A percentile compares a stretch with the other conserved stretches of the same genome.
Evolutionary conservation across 2,329 filamentous ascomycete species (phyloP).

Genomic region (Xylaria hypoxylon): DNA sequence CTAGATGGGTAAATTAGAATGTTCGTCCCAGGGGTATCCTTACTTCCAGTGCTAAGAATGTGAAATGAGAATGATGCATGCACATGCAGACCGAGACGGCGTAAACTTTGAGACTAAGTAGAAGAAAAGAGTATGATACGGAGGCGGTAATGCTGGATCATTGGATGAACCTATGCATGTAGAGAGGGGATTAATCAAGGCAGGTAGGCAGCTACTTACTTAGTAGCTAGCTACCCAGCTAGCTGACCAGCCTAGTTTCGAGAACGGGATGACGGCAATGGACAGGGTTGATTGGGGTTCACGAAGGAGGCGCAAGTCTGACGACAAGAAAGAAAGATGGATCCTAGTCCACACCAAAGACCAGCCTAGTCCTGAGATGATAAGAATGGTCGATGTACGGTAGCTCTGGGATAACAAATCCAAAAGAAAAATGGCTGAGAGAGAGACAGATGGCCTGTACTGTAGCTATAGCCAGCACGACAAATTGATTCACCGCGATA

Average conservation of each 20-base stretch:
- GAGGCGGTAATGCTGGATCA: constrained; percentile 8
- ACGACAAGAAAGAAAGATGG: constrained; percentile 36
- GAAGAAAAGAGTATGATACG: constrained; percentile 5
- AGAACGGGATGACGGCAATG: constrained; percentile 32
- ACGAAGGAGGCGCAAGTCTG: constrained; percentile 34
- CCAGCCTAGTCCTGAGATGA: constrained; percentile 16
- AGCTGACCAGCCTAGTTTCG: constrained; percentile 24
- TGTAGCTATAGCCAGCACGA: no score
- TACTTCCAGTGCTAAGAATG: not conserved
- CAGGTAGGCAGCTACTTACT: constrained; percentile 17
- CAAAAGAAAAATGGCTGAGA: not conserved
- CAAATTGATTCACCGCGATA: not conserved
- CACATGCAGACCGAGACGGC: not conserved
- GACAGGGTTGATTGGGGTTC: constrained; percentile 12
- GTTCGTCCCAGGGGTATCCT: not conserved
- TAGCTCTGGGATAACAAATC: constrained; percentile 23
- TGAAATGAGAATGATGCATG: constrained; percentile 21
- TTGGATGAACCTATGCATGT: constrained; percentile 14
- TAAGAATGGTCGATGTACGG: not conserved
- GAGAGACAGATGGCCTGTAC: not conserved
- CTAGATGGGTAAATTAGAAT: constrained; percentile 43
- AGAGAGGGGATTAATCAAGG: constrained; percentile 11
- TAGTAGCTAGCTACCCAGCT: constrained; percentile 7
- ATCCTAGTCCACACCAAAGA: constrained; percentile 27
- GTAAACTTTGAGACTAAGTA: constrained; percentile 1